A percentile compares a stretch with the other conserved stretches of the same genome.
Evolutionary conservation across 2,329 filamentous ascomycete species (phyloP).

Genomic region (Tolypocladium endophyticum): DNA sequence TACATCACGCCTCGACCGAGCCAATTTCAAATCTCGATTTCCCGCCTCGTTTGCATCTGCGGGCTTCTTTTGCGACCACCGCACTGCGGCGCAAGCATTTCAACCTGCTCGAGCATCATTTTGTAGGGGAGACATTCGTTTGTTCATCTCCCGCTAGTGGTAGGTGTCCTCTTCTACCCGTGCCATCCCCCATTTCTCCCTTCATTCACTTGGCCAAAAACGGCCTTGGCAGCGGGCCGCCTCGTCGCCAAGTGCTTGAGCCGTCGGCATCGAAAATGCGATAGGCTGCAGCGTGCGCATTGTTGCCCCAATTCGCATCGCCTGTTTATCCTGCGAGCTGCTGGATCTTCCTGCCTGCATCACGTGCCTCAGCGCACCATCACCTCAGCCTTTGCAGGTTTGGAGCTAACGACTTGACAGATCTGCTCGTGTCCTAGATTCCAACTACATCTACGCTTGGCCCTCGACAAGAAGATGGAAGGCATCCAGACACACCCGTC

Average conservation of each 20-base stretch:
- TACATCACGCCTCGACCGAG: neutral
- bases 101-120: constrained; percentile 22
- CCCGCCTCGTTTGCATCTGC: constrained; percentile 6
- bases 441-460: constrained; percentile 6
- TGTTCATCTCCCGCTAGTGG: constrained; percentile 85
- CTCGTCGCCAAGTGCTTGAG: neutral
- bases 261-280: no score
- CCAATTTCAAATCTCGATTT: neutral
- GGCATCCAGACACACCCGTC: constrained; percentile 83
- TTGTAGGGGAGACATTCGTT: constrained; percentile 88
- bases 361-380: neutral
- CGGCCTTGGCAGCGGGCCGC: neutral
- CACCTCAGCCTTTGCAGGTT: no score
- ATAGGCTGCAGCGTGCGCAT: neutral
- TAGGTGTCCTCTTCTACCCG: constrained; percentile 28
- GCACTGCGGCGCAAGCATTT: constrained; percentile 11
- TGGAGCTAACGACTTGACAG: constrained; percentile 10
- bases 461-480: constrained; percentile 54
- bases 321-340: neutral
- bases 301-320: neutral
- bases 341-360: neutral
- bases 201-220: neutral
- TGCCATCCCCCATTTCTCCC: constrained; percentile 24
- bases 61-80: constrained; percentile 8
- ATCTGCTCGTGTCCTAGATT: constrained; percentile 18